These are phyloP conservation scores for Cucurbitaria berberidis DNA, from an alignment of 2,329 filamentous ascomycete species.

Conservation along the genomic window DNA sequence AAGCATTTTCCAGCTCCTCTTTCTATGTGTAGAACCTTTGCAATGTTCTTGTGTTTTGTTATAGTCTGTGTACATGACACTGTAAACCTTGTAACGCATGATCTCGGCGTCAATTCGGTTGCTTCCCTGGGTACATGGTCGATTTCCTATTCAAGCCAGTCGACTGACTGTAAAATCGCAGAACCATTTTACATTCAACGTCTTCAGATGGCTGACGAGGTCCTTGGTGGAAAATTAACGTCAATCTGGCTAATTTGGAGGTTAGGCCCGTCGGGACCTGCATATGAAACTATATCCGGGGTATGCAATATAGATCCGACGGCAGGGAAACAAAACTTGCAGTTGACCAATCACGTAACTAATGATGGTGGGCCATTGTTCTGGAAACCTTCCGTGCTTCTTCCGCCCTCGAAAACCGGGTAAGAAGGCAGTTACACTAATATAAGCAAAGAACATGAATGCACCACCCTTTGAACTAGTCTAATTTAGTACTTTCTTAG, in stretches of 20 bases:
- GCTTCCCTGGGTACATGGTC: too few species aligned
- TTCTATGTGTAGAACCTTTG: neutral
- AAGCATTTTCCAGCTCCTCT: neutral
- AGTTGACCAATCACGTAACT: constrained; percentile 8
- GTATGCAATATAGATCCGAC: constrained; percentile 15
- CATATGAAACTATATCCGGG: constrained; percentile 31
- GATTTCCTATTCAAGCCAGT: neutral
- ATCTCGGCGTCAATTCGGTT: neutral
- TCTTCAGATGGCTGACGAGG: constrained; percentile 1
- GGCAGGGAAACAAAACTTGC: neutral
- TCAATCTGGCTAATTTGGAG: constrained; percentile 31
- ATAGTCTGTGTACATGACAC: neutral
- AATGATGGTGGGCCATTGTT: neutral
- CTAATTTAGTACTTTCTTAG: neutral
- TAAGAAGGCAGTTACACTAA: constrained; percentile 3
- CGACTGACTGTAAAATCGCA: neutral
- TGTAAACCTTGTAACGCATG: neutral
- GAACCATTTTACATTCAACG: neutral
- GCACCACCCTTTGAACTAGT: constrained; percentile 11
- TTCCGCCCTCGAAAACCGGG: constrained; percentile 13
- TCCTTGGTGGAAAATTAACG: constrained; percentile 29
- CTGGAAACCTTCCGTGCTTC: neutral
- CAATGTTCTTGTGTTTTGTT: neutral
- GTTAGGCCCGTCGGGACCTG: constrained; percentile 37
- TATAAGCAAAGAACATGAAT: constrained; percentile 6